phyloP scores from a whole-genome alignment of 129 eudicot genomes.

The Cynara cardunculus region DNA sequence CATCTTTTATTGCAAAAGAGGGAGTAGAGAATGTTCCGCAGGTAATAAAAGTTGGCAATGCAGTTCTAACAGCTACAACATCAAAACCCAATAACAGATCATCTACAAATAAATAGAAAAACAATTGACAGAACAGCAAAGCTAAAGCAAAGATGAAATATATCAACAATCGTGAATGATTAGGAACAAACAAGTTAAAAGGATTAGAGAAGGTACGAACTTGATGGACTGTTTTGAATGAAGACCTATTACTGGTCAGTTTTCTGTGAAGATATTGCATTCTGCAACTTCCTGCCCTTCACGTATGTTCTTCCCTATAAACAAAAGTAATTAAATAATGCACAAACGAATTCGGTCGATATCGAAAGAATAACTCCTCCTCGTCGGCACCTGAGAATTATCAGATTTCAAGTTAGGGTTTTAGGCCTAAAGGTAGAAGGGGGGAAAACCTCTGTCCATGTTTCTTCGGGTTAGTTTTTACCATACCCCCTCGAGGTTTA shows the following conservation, averaged over 20 bases:
- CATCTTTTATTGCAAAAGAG: background rate
- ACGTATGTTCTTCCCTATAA: background rate
- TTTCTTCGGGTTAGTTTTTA: background rate
- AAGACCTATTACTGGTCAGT: slow-evolving; percentile 20
- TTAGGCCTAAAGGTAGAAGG: background rate
- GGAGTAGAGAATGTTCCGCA: background rate
- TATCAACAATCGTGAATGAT: background rate
- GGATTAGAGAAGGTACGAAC: slow-evolving; percentile 33
- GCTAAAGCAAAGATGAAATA: background rate
- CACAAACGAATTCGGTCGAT: background rate
- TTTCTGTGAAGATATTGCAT: slow-evolving; percentile 52
- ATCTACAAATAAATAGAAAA: background rate
- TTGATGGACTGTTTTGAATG: slow-evolving; percentile 39
- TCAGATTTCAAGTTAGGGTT: slow-evolving; percentile 7
- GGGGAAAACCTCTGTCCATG: background rate
- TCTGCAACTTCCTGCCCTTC: slow-evolving; percentile 15
- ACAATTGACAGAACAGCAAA: background rate
- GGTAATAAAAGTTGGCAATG: background rate
- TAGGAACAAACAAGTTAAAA: background rate
- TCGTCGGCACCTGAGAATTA: slow-evolving; percentile 11
- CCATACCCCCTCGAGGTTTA: slow-evolving; percentile 1
- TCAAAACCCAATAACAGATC: background rate
- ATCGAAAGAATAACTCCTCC: background rate
- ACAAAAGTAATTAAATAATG: background rate
- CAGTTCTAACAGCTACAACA: background rate